Base-by-base conservation (phyloP, 371 early-diverging fungal genomes). In the Mortierella sp. region DNA sequence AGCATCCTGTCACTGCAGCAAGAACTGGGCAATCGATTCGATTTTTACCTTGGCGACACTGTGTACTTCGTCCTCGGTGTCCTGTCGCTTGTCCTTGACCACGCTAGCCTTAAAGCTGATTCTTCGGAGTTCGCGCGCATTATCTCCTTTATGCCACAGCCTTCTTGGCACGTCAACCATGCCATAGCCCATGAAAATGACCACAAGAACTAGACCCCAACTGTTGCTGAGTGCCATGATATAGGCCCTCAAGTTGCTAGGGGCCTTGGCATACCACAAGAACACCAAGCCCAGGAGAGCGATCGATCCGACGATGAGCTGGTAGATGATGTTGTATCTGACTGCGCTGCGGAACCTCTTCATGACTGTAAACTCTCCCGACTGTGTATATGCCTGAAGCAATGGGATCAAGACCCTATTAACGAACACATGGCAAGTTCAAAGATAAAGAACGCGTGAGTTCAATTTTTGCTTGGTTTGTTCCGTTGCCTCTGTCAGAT, bases 141-240 rank as follows among this genome's bases (percentile, higher is more conserved):
- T 89, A 83, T 93, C 92, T 21, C 94, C 93, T 19, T 91, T 88
- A 80, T 92, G 93, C 98, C 98, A 98, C 55, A 98, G 88, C 73
- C 91, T 89, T 54, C 98, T 91, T 45, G 99, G 99, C 24, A 97
- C 91, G 31, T 96, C 94, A 0, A 98, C 97, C 68, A 98, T 90
- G 6, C 99, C 99, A 88, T 97, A 96, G 3, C 98, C 97, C 94
- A 98, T 94, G 87, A 98, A 95, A 2, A 96, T 88, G 70, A 97
- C 94, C 14, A 95, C 94, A 26, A 97, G 92, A 21, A 97, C 89
- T 50, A 98, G 89, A 72, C 99, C 99, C 96, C 96, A 98, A 76
- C 96, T 97, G 87, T 98, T 98, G 45, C 97, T 96, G 73, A 95
- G 93, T 0, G 98, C 98, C 96, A 98, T 98, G 28, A 96, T 91